Evolutionary conservation across 2,329 filamentous ascomycete species (phyloP), one percentile per base, ranked within the genome.

Genomic region (Aspergillus glaucus): DNA sequence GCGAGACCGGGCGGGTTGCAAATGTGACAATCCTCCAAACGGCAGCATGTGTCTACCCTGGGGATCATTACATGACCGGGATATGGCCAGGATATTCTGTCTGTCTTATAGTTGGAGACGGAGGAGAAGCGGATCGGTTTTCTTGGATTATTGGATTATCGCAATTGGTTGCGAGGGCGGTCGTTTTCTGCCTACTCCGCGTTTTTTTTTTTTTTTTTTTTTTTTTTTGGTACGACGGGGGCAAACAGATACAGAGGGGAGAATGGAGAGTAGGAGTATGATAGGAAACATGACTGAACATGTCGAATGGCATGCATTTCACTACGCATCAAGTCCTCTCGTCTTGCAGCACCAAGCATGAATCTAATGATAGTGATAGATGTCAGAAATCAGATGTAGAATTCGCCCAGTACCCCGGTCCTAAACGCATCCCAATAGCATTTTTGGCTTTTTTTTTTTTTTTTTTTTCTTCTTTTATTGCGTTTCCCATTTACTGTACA

Each of bases 361-460:
- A 46, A 41, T 45, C 36, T 48, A 45, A 37, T 26, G 24, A 53
- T 48, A 54, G 43, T 43, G 53, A 52, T 54, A 55, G 56, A 60
- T 49, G 61, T 59, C 55, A 60, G 56, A 60, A 64, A 57, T 51
- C 56, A 66, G 59, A 66, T 60, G 65, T 63, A 67, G 56, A 63
- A 61, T 68, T 68, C 64, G 65, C 64, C 65, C 59, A 61, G 68
- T 66, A 61, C 62, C 65, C 63, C 64, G 58, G 62, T 55, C 64
- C 64, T 63, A 63, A 62, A 62, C 59, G 61, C 49, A 45, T 32
- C 65, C 63, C 64, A 65, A 63, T 68, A 66, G 57, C 61, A 55
- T 61, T 58, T 57, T 56, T 51, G 46, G 55, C 61, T 59, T 60
- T 51, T 15, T 15, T 15, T 15, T 15, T 60, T 51, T 40, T 28